phyloP scores from a whole-genome alignment of 192 early-diverging fungal genomes.

The Backusella luteola region DNA sequence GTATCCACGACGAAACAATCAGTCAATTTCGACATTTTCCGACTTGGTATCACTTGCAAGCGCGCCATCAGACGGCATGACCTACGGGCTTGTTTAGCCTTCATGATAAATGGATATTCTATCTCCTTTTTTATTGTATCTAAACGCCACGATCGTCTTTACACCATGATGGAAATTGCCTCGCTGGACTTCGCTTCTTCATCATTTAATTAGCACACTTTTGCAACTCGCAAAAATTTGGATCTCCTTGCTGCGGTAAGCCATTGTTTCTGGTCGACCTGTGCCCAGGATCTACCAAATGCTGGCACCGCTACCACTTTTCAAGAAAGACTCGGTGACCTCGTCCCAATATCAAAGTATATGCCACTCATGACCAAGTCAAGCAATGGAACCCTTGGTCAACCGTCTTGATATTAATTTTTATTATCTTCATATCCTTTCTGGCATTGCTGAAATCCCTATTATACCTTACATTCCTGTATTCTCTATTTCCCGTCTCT shows the following conservation, averaged over 20 bases:
- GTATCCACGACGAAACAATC: constrained; percentile 14
- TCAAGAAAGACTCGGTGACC: background rate
- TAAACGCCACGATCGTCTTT: background rate
- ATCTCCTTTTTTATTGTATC: constrained; percentile 23
- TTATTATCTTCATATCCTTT: constrained; percentile 5
- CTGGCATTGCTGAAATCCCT: background rate
- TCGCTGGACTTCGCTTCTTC: constrained; percentile 5
- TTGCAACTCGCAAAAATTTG: background rate
- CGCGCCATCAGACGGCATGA: constrained; percentile 6
- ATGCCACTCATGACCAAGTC: constrained; percentile 12
- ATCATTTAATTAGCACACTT: background rate
- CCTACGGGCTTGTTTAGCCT: constrained; percentile 10
- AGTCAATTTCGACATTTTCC: constrained; percentile 7
- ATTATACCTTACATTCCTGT: background rate
- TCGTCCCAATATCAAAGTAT: background rate
- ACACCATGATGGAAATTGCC: constrained; percentile 14
- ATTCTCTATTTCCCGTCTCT: background rate
- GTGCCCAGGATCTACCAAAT: constrained; percentile 4
- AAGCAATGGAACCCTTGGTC: constrained; percentile 6
- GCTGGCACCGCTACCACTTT: background rate
- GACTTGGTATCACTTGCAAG: constrained; percentile 9
- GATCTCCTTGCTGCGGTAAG: background rate
- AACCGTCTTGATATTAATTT: background rate
- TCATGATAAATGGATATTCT: constrained; percentile 6
- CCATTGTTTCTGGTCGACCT: background rate